Evolutionary conservation across 345 rosid species (phyloP).

Genomic region (Syzygium grande): DNA sequence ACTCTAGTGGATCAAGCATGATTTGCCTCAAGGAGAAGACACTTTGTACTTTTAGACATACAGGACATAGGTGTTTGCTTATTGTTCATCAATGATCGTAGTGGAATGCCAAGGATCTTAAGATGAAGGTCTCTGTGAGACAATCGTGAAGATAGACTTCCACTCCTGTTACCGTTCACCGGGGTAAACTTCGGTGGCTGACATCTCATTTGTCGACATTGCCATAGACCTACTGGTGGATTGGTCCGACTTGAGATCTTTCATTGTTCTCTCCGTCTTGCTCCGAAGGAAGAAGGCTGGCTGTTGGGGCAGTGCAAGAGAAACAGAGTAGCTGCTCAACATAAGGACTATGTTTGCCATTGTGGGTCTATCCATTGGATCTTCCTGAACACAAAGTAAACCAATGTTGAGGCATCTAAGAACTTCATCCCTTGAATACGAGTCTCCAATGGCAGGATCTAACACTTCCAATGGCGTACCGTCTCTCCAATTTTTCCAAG

Average conservation of each 20-base stretch:
- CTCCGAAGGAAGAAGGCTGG: neutral
- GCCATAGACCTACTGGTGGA: neutral
- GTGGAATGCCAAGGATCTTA: neutral
- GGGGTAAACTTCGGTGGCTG: neutral
- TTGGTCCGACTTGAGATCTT: rapidly evolving
- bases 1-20: neutral
- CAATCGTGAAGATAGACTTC: neutral
- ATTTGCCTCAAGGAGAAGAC: neutral
- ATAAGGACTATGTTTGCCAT: neutral
- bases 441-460: constrained; percentile 9
- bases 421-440: constrained; percentile 10
- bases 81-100: neutral
- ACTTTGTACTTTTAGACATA: neutral
- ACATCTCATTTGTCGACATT: neutral
- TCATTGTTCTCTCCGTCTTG: neutral
- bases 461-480: constrained; percentile 4
- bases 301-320: neutral
- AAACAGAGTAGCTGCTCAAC: neutral
- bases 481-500: constrained; percentile 19
- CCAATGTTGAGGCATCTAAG: constrained; percentile 20
- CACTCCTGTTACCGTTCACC: neutral
- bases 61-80: neutral
- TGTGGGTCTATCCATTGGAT: neutral
- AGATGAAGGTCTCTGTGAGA: neutral
- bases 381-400: constrained; percentile 22